phyloP scores from a whole-genome alignment of 75 land plant genomes.

The Sequoiadendron giganteum region DNA sequence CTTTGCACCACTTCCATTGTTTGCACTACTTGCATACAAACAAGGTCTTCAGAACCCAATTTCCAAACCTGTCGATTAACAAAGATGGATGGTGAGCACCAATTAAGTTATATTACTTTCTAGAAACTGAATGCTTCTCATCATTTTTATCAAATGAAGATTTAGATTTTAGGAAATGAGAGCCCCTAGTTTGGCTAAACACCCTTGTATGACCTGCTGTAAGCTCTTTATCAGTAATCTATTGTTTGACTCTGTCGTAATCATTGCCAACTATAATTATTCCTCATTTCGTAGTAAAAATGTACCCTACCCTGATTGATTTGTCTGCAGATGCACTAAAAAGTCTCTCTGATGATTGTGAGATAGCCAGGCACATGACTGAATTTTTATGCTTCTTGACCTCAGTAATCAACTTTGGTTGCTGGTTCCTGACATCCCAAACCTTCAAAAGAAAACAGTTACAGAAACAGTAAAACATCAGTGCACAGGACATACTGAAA shows the following conservation, averaged over 20 bases:
- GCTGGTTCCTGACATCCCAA: slow-evolving; percentile 14
- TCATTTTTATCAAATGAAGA: not conserved
- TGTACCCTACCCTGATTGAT: slow-evolving; percentile 15
- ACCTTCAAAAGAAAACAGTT: slow-evolving; percentile 12
- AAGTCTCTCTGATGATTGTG: slow-evolving; percentile 16
- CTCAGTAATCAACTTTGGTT: slow-evolving; percentile 15
- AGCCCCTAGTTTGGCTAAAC: not conserved
- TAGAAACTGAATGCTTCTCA: not conserved
- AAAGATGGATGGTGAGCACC: slow-evolving; percentile 9
- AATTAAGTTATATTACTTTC: not conserved
- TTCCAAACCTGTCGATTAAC: not conserved
- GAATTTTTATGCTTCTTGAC: slow-evolving; percentile 13
- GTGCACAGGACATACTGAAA: not conserved
- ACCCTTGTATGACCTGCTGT: not conserved
- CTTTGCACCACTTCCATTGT: not conserved
- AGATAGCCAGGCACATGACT: slow-evolving; percentile 12
- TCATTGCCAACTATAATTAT: not conserved
- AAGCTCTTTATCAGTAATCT: not conserved
- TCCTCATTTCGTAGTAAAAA: not conserved
- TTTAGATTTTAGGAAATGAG: not conserved
- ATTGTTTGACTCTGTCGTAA: not conserved
- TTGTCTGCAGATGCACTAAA: slow-evolving; percentile 21
- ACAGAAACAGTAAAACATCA: not conserved
- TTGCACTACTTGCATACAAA: slow-evolving; percentile 7
- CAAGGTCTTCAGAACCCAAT: slow-evolving; percentile 4